Percentiles rank a stretch among this genome's conserved stretches.
Conservation (phyloP, 2,329 filamentous ascomycete genomes). For the Fusarium compactum region DNA sequence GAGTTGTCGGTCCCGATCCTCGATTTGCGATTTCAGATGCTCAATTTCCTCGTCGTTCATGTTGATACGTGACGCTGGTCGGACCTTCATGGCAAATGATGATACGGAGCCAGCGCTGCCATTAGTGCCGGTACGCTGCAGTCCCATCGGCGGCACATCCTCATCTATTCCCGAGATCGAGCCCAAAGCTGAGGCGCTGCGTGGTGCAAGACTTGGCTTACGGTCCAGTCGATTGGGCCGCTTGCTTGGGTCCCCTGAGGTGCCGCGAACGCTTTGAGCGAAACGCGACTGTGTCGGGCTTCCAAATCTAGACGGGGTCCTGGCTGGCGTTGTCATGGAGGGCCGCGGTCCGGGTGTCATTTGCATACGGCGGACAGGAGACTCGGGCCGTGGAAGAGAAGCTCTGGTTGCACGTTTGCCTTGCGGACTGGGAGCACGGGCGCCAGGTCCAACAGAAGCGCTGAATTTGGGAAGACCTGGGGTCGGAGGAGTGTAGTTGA, state of each 20-base stretch:
- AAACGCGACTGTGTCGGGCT: slow-evolving; percentile 66
- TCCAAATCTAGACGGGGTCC: slow-evolving; percentile 51
- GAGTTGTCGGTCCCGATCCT: slow-evolving; percentile 88
- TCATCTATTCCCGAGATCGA: slow-evolving; percentile 66
- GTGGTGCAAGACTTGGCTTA: slow-evolving; percentile 65
- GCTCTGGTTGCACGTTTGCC: slow-evolving; percentile 75
- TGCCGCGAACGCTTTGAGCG: slow-evolving; percentile 72
- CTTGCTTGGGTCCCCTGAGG: slow-evolving; percentile 72
- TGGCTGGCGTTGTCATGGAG: slow-evolving; percentile 65
- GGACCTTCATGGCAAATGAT: slow-evolving; percentile 65
- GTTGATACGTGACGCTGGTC: slow-evolving; percentile 64
- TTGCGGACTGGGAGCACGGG: slow-evolving; percentile 75
- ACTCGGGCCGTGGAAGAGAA: slow-evolving; percentile 89
- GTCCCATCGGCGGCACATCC: slow-evolving; percentile 65
- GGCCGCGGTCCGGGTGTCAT: slow-evolving; percentile 71
- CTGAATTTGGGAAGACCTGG: slow-evolving; percentile 83
- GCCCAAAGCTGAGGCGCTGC: slow-evolving; percentile 71
- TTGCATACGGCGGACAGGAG: slow-evolving; percentile 78
- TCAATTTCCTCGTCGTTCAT: slow-evolving; percentile 78
- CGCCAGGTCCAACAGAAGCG: slow-evolving; percentile 82
- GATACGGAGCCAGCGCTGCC: slow-evolving; percentile 67
- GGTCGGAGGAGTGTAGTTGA: slow-evolving; percentile 72
- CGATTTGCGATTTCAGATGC: slow-evolving; percentile 77
- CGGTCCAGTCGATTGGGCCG: slow-evolving; percentile 60
- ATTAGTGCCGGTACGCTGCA: slow-evolving; percentile 65